phyloP scores from a whole-genome alignment of 2,329 filamentous ascomycete species.

The Colletotrichum neosansevieriae region DNA sequence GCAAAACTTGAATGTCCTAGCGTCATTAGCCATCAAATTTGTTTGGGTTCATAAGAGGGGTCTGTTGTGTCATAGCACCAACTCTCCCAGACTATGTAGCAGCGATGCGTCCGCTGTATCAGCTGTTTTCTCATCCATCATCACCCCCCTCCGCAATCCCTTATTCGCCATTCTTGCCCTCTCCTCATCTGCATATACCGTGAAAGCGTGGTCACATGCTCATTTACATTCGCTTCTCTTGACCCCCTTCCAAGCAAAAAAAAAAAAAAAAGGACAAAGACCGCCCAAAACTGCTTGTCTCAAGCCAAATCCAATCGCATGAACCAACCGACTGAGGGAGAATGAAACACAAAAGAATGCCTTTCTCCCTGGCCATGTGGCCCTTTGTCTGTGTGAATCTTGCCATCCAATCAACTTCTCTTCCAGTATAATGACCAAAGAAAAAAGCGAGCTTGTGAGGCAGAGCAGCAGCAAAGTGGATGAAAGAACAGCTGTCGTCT shows the following conservation, averaged over 20 bases:
- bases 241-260: not conserved
- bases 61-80: constrained; percentile 31
- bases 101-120: constrained; percentile 9
- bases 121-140: constrained; percentile 19
- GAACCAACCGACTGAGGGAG: constrained; percentile 7
- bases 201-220: constrained; percentile 3
- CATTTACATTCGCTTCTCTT: not conserved
- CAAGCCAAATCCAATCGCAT: constrained; percentile 18
- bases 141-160: constrained; percentile 1
- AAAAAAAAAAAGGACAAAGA: constrained; percentile 18
- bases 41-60: constrained; percentile 36
- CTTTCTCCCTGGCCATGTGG: constrained; percentile 4
- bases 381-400: constrained; percentile 18
- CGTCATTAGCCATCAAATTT: constrained; percentile 39
- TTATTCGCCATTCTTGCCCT: not conserved
- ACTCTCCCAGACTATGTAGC: constrained; percentile 27
- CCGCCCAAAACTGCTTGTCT: constrained; percentile 23
- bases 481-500: constrained; percentile 19
- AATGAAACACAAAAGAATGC: constrained; percentile 19
- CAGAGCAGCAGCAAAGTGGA: not conserved
- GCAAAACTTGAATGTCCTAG: constrained; percentile 20
- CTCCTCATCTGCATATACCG: not conserved
- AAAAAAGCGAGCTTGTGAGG: constrained; percentile 26
- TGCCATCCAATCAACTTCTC: constrained; percentile 17
- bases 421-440: constrained; percentile 30